These are phyloP conservation scores for Raphidocelis subcapitata DNA, from an alignment of 139 green algal species.

Conservation along the genomic window DNA sequence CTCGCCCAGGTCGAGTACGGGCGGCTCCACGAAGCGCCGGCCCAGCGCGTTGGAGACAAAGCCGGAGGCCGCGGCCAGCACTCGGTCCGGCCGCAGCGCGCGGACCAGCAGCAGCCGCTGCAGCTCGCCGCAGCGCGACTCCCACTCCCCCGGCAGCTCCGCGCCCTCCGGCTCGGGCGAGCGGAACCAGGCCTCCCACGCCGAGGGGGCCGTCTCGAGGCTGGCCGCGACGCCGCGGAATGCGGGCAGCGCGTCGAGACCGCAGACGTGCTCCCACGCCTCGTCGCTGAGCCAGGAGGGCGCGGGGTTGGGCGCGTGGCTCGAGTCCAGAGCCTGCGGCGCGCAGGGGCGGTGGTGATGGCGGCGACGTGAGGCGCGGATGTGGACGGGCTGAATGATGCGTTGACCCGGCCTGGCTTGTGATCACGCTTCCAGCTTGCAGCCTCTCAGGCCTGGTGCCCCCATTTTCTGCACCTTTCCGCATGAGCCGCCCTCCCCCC, in stretches of 20 bases:
- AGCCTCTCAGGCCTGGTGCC: too few relatives aligned
- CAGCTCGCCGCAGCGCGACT: conserved; percentile 80
- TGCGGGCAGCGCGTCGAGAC: conserved; percentile 69
- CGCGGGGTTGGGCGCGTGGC: conserved; percentile 62
- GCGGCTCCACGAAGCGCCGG: conserved; percentile 79
- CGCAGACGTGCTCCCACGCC: conserved; percentile 80
- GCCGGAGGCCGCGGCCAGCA: conserved; percentile 68
- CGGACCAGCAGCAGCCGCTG: conserved; percentile 77
- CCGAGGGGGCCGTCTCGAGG: conserved; percentile 41
- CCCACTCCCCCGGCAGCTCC: conserved; percentile 81
- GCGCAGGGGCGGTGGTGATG: not conserved
- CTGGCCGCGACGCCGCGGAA: conserved; percentile 64
- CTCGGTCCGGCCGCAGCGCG: conserved; percentile 72
- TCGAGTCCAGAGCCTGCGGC: conserved; percentile 57
- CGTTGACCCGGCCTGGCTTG: too few relatives aligned
- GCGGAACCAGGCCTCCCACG: conserved; percentile 71
- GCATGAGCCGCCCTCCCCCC: too few relatives aligned
- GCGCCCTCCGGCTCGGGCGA: conserved; percentile 64
- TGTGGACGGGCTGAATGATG: too few relatives aligned
- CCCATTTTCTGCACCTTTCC: too few relatives aligned
- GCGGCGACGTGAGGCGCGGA: too few relatives aligned
- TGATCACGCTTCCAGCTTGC: too few relatives aligned
- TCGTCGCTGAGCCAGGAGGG: conserved; percentile 71
- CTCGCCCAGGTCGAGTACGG: conserved; percentile 81
- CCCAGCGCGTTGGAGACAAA: conserved; percentile 83